phyloP scores from a whole-genome alignment of 2,329 filamentous ascomycete species.

The Clonostachys solani region DNA sequence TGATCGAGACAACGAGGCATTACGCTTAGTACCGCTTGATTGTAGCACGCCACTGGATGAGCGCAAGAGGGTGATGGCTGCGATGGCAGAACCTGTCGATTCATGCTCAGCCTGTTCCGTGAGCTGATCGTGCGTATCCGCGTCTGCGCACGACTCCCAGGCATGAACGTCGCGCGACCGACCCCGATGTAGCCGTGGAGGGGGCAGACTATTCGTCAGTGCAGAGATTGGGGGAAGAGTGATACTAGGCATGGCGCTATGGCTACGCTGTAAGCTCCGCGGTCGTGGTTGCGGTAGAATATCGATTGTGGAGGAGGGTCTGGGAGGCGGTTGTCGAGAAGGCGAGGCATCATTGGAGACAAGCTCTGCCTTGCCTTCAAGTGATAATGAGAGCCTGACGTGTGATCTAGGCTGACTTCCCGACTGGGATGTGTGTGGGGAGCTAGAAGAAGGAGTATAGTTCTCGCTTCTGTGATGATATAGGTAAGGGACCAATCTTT shows the following conservation, averaged over 20 bases:
- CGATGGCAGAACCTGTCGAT: slow-evolving; percentile 71
- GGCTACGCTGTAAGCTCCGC: slow-evolving; percentile 61
- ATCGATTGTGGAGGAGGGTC: slow-evolving; percentile 31
- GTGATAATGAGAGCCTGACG: slow-evolving; percentile 69
- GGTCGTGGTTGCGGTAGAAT: slow-evolving; percentile 36
- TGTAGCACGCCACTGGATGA: slow-evolving; percentile 43
- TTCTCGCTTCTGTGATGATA: no score
- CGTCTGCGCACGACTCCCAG: slow-evolving; percentile 89
- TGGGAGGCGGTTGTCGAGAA: slow-evolving; percentile 48
- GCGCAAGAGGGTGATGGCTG: slow-evolving; percentile 76
- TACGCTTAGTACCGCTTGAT: slow-evolving; percentile 57
- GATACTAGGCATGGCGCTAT: slow-evolving; percentile 54
- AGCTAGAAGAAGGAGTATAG: no score
- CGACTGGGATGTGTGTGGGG: neutral
- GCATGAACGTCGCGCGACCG: slow-evolving; percentile 83
- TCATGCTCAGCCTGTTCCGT: slow-evolving; percentile 80
- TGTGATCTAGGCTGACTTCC: neutral
- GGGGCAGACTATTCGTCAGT: slow-evolving; percentile 39
- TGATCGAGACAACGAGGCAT: slow-evolving; percentile 37
- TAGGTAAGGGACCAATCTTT: no score
- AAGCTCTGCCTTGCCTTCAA: slow-evolving; percentile 88
- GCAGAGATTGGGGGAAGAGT: slow-evolving; percentile 54
- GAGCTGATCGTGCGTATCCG: slow-evolving; percentile 72
- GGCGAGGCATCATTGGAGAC: slow-evolving; percentile 55
- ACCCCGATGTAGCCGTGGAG: slow-evolving; percentile 39